Evolutionary conservation across 805 yeast species (phyloP).

Genomic region (Teunomyces panamensis): DNA sequence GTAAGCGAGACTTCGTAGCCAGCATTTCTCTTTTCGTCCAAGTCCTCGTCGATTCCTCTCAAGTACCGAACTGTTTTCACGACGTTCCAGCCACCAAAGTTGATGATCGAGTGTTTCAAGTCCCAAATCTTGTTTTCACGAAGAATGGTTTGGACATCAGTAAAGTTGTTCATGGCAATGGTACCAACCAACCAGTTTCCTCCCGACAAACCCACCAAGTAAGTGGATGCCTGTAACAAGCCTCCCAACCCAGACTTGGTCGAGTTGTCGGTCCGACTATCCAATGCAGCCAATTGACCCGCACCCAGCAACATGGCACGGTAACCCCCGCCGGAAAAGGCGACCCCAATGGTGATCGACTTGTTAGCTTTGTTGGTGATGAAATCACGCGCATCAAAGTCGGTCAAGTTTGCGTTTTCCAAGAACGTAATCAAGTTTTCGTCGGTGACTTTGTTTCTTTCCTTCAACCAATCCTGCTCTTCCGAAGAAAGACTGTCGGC

Average conservation of each 20-base stretch:
- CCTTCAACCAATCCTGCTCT: conserved; percentile 54
- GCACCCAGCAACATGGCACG: conserved; percentile 72
- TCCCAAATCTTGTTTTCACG: conserved; percentile 33
- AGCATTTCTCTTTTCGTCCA: conserved; percentile 32
- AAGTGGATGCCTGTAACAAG: conserved; percentile 64
- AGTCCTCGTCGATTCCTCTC: conserved; percentile 24
- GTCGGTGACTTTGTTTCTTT: conserved; percentile 45
- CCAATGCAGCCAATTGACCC: conserved; percentile 40
- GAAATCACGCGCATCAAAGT: conserved; percentile 46
- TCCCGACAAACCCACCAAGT: conserved; percentile 68
- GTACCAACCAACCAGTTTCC: conserved; percentile 65
- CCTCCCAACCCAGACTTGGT: conserved; percentile 36
- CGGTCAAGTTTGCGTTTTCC: conserved; percentile 42
- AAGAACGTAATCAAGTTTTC: conserved; percentile 46
- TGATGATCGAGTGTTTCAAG: conserved; percentile 64
- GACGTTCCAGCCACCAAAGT: conserved; percentile 58
- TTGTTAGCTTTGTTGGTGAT: conserved; percentile 32
- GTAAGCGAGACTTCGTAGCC: conserved; percentile 38
- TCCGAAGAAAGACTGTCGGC: conserved; percentile 45
- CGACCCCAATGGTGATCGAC: conserved; percentile 48
- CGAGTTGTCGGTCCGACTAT: conserved; percentile 30
- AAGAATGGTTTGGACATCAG: conserved; percentile 42
- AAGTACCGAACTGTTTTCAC: conserved; percentile 59
- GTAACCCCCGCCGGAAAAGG: conserved; percentile 86
- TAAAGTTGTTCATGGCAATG: conserved; percentile 58